These are phyloP conservation scores for Mollisiaceae sp. DNA, from an alignment of 2,329 filamentous ascomycete genomes.

Conservation along the genomic window DNA sequence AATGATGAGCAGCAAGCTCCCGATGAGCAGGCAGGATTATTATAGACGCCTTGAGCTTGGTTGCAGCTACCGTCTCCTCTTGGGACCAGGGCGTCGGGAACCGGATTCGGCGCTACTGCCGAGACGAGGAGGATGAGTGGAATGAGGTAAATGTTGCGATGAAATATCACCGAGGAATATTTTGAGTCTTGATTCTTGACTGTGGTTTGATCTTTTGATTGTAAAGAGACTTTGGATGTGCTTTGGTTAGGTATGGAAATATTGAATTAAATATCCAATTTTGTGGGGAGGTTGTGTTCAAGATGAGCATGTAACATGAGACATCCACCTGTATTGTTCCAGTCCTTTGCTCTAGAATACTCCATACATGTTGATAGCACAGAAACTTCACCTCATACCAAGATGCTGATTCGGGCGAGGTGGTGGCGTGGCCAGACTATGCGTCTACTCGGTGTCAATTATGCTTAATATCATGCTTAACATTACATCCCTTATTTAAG, in stretches of 20 bases:
- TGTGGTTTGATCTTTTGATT: neutral
- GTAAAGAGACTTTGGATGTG: neutral
- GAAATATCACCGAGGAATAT: neutral
- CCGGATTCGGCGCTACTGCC: neutral
- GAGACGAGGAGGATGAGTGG: neutral
- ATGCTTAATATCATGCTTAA: conserved; percentile 4
- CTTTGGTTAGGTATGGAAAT: neutral
- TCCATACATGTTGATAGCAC: neutral
- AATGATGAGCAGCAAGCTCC: neutral
- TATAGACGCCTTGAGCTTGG: neutral
- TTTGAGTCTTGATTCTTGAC: neutral
- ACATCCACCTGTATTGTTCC: neutral
- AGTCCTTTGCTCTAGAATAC: neutral
- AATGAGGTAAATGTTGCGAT: neutral
- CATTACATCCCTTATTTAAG: neutral
- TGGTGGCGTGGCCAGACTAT: neutral
- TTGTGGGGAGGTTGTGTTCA: neutral
- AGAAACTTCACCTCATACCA: neutral
- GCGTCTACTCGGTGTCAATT: neutral
- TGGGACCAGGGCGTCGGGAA: neutral
- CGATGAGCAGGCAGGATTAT: neutral
- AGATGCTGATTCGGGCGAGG: neutral
- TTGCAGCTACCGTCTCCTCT: neutral
- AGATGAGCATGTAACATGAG: neutral
- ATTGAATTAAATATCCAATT: neutral